Base-by-base conservation (phyloP, 306 rosid genomes). In the Cicer pinnatifidum region DNA sequence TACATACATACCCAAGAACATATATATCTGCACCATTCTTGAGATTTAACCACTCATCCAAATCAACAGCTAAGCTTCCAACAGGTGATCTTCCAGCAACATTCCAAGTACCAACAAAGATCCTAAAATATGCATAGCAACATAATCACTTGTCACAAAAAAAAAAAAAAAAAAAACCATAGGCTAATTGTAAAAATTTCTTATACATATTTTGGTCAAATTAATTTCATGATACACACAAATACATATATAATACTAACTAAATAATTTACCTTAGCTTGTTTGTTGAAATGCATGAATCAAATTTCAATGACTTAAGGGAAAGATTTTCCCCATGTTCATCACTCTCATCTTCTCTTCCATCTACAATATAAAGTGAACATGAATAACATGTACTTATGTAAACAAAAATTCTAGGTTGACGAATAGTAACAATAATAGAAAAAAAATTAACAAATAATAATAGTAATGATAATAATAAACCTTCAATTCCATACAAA, bases 81-180 rank as follows among this genome's bases (percentile, higher is more conserved):
- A 78, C 54, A 4, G 98, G 98, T 12, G 88, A 88, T 71, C 85
- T 89, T 8, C 96, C 98, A 11, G 87, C 97, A 38, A 94, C 97
- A 85, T 94, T 94, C 98, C 97, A 94, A 63, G 95, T 88, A 17
- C 98, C 97, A 75, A 91, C 91, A 67, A 94, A 94, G 48, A 94
- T 84, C 83, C 99, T 91, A 84, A 78, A 81, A 64, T n/a, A 39
- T 45, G 13, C 7, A 15, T 7, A 50, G 1, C 16, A 46, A 66
- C 20, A 40, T 6, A 20, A 15, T 20, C 20, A 19, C 8, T 48
- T 74, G 54, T 64, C 35, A 9, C 40, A 46, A n/a, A 15, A 54
- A 20, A 20, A n/a, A 15, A 54, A 17, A 17, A 17, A 17, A 17
- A 17, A 17, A 72, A 72, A 57, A 16, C 33, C 67, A 45, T 69